Evolutionary conservation across 2,329 filamentous ascomycete genomes (phyloP).

Genomic region (Claviceps monticola): DNA sequence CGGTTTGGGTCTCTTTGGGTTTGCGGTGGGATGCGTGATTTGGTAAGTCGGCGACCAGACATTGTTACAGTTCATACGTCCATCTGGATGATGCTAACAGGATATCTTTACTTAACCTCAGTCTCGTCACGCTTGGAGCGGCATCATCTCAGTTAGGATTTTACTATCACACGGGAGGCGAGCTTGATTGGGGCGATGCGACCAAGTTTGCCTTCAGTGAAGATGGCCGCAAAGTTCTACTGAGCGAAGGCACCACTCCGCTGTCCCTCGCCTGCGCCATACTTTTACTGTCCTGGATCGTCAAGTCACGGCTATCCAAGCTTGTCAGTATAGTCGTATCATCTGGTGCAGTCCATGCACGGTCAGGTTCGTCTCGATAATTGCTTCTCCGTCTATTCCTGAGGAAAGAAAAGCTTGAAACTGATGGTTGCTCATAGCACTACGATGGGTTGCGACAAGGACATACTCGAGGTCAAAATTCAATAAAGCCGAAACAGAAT

Average conservation of each 20-base stretch:
- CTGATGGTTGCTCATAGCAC: background rate
- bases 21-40: constrained; percentile 11
- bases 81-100: background rate
- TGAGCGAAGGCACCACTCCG: constrained; percentile 16
- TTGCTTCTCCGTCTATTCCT: background rate
- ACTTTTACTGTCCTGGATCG: constrained; percentile 12
- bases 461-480: background rate
- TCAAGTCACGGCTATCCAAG: constrained; percentile 12
- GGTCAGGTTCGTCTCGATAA: constrained; percentile 11
- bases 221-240: constrained; percentile 18
- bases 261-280: constrained; percentile 11
- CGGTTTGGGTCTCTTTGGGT: constrained; percentile 9
- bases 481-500: background rate
- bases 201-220: constrained; percentile 15
- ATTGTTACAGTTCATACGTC: too few relatives aligned
- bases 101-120: constrained; percentile 3
- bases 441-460: constrained; percentile 1
- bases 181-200: constrained; percentile 20
- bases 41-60: constrained; percentile 12
- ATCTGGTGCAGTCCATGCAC: constrained; percentile 9
- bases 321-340: constrained; percentile 12
- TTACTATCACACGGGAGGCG: constrained; percentile 17
- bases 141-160: constrained; percentile 20
- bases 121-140: constrained; percentile 14
- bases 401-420: background rate